phyloP scores from a whole-genome alignment of 805 yeast genomes.

The Saturnispora saitoi region DNA sequence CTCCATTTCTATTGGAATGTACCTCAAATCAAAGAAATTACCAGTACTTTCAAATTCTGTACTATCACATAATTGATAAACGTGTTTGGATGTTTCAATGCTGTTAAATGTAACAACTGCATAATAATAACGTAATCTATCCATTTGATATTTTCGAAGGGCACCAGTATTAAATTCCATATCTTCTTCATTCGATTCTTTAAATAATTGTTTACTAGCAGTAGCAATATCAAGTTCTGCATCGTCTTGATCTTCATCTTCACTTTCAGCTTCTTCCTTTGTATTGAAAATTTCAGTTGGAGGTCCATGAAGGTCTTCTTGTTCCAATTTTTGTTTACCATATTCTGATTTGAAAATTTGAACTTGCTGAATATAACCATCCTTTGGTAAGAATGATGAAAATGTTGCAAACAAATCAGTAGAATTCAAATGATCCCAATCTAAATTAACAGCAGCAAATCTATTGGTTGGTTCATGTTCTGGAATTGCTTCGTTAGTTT shows the following conservation, averaged over 20 bases:
- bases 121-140: constrained; percentile 84
- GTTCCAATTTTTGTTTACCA: constrained; percentile 86
- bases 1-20: constrained; percentile 86
- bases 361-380: constrained; percentile 61
- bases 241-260: constrained; percentile 35
- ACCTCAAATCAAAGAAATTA: constrained; percentile 84
- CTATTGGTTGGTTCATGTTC: constrained; percentile 77
- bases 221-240: constrained; percentile 39
- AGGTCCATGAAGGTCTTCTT: constrained; percentile 89
- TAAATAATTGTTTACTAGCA: constrained; percentile 60
- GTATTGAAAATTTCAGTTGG: constrained; percentile 70
- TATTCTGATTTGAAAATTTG: constrained; percentile 80
- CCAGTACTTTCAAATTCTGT: constrained; percentile 95
- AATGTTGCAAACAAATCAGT: constrained; percentile 86
- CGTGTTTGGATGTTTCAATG: constrained; percentile 57
- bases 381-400: constrained; percentile 70
- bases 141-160: constrained; percentile 83
- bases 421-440: constrained; percentile 93
- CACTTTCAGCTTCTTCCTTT: constrained; percentile 28
- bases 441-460: constrained; percentile 90
- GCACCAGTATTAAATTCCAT: constrained; percentile 74
- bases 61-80: constrained; percentile 86
- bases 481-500: constrained; percentile 47
- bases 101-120: constrained; percentile 84
- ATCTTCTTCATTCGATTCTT: constrained; percentile 66